Evolutionary conservation across 352 stramenopile genomes (phyloP), one percentile per base, ranked within the genome.

Genomic region (Globisporangium recalcitrans): DNA sequence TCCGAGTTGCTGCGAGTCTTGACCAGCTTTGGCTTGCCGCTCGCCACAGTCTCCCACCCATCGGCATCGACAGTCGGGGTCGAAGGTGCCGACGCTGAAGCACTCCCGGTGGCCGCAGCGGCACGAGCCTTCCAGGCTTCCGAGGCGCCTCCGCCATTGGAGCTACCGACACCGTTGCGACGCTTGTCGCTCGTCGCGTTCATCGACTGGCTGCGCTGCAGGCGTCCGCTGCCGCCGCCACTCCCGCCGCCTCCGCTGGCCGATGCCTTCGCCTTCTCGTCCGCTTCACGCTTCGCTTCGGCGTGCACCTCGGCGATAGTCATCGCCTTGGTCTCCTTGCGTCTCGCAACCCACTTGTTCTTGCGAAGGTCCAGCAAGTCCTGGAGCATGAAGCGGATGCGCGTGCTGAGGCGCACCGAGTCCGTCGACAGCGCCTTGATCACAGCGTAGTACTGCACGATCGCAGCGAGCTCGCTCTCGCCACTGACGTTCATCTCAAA

Each of bases 301-400:
- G 81, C 84, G 56, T 93, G 84, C 47, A 93, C 77, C 48, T 93
- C 69, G 32, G 85, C 85, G 40, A 93, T 91, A 3, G 85, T 93
- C 80, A 89, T 93, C 16, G 85, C 85, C 71, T 91, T 91, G 14
- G 79, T 81, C 68, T 93, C 85, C 63, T 93, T 90, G 22, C 83
- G 79, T 32, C 85, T 75, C 7, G 82, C 72, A 19, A 91, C 74
- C 76, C 82, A 93, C 27, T 80, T 82, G 69, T 91, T 91, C 26
- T 77, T 69, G n/a, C 85, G 82, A 61, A 93, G 47, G 11, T 93
- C 85, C 6, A 91, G 70, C 60, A 93, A 47, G 42, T 93, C 85
- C 60, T 91, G 85, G 16, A 93, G 71, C 82, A 93, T 91, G 68
- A 93, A 93, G 38, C 85, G 85, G 52, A 93, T 77, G 44, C 85